Conservation (phyloP, 305 asterid species). For the Solanum chacoense region DNA sequence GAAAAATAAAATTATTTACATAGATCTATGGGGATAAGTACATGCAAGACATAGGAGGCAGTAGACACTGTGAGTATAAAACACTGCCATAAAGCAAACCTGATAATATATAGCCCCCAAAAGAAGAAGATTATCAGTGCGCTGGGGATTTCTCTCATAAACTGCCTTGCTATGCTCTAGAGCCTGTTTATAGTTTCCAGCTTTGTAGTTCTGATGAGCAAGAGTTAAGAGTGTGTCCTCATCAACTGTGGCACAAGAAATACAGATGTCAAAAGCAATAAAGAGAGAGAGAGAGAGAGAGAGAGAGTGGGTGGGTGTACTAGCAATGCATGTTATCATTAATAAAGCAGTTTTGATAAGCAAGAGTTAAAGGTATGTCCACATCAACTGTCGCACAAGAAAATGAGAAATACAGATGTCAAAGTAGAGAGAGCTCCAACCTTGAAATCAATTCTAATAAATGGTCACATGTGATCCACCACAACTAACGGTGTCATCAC, state of each 20-base stretch:
- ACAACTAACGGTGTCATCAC: not conserved
- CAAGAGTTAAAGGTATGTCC: conserved; percentile 64
- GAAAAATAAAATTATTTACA: conserved; percentile 6
- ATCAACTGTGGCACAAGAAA: conserved; percentile 51
- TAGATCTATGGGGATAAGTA: not conserved
- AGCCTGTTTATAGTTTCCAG: conserved; percentile 79
- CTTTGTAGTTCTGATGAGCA: conserved; percentile 87
- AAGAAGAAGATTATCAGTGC: conserved; percentile 93
- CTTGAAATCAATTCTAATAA: not conserved
- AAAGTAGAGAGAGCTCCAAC: not conserved
- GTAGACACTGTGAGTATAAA: not conserved
- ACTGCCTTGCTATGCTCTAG: conserved; percentile 83
- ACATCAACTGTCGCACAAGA: conserved; percentile 60
- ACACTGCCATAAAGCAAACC: conserved; percentile 29
- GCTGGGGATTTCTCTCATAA: conserved; percentile 67
- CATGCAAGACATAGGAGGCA: not conserved
- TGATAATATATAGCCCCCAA: conserved; percentile 89
- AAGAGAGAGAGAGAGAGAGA: not conserved
- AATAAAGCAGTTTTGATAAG: conserved; percentile 51
- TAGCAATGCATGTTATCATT: not conserved
- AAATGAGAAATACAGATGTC: not conserved
- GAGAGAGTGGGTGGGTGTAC: not conserved
- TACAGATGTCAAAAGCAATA: not conserved
- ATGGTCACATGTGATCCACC: not conserved
- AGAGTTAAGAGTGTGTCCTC: conserved; percentile 70